A percentile compares a stretch with the other conserved stretches of the same genome.
These are phyloP conservation scores for Mikania micrantha DNA, from an alignment of 129 eudicot species.

Conservation along the genomic window DNA sequence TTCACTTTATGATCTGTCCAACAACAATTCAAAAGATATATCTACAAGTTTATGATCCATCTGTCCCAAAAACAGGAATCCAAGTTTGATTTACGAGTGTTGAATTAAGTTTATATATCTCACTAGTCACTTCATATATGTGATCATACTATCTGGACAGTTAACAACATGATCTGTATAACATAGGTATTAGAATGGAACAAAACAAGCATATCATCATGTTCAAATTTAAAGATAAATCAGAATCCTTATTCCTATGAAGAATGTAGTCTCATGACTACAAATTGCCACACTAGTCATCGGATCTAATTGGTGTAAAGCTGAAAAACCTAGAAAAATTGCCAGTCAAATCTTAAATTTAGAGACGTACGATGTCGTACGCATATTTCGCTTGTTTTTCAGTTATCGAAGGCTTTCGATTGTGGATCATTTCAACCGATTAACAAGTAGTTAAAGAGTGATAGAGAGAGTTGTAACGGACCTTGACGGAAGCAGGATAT, in stretches of 20 bases:
- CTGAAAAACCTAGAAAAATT: neutral
- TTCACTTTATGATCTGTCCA: neutral
- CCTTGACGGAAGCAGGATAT: conserved; percentile 75
- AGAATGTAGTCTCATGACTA: neutral
- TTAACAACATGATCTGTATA: neutral
- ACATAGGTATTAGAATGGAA: neutral
- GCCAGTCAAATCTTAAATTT: too few species aligned
- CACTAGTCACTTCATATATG: neutral
- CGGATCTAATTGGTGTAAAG: neutral
- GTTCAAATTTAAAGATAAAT: neutral
- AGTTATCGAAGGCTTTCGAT: neutral
- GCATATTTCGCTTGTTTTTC: neutral
- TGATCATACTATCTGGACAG: neutral
- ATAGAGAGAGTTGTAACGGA: conserved; percentile 14
- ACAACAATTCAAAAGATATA: neutral
- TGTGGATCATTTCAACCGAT: neutral
- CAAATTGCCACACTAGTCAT: neutral
- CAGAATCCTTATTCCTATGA: neutral
- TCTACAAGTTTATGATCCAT: neutral
- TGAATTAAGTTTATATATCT: neutral
- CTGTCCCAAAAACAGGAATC: neutral
- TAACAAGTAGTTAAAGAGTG: neutral
- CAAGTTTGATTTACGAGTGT: neutral
- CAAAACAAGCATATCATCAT: neutral
- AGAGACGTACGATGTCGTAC: too few species aligned